phyloP scores from a whole-genome alignment of 306 rosid species.

The Luffa aegyptiaca region DNA sequence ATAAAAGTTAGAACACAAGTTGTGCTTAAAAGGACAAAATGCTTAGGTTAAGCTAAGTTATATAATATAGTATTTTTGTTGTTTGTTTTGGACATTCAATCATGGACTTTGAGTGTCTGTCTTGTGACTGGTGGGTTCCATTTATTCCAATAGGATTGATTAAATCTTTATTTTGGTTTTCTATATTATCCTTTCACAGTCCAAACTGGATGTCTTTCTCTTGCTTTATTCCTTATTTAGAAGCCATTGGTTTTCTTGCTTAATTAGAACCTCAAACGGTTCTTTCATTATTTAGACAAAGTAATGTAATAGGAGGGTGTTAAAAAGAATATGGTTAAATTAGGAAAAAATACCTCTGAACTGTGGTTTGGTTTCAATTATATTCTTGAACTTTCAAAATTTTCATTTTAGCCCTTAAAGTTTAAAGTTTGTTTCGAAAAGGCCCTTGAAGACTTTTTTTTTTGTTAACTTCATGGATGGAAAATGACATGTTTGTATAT shows the following conservation, averaged over 20 bases:
- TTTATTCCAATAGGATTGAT: background rate
- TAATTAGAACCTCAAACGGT: no score
- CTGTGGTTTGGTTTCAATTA: no score
- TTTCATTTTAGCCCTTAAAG: no score
- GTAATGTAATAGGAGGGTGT: no score
- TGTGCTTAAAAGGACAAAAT: background rate
- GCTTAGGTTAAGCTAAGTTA: background rate
- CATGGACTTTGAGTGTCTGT: background rate
- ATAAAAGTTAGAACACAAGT: background rate
- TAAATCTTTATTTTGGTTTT: background rate
- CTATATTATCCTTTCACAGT: background rate
- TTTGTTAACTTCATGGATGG: no score
- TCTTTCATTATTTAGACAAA: no score
- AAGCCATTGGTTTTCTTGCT: background rate
- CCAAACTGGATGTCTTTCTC: background rate
- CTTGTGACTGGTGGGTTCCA: conserved; percentile 7
- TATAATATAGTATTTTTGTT: background rate
- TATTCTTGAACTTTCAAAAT: no score
- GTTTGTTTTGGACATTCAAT: background rate
- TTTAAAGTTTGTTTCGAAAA: no score
- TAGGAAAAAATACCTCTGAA: no score
- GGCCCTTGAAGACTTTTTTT: no score
- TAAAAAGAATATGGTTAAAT: no score
- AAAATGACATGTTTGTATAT: no score
- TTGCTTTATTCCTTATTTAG: background rate